Evolutionary conservation across 371 early-diverging fungal species (phyloP).

Genomic region (Circinella umbellata): DNA sequence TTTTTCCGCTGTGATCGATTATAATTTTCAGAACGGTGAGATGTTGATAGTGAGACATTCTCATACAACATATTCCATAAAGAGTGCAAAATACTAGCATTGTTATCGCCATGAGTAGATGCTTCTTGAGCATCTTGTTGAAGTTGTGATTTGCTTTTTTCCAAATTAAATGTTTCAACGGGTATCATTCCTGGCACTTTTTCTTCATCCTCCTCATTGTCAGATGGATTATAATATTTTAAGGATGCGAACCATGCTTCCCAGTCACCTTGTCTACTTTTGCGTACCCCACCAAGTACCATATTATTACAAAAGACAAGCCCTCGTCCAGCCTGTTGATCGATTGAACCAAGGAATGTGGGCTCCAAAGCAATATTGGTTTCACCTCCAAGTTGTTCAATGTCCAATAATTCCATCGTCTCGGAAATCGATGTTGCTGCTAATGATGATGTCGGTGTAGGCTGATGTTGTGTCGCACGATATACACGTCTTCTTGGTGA

Average conservation of each 20-base stretch:
- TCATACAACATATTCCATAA: not conserved
- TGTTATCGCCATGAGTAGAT: not conserved
- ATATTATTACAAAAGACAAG: constrained; percentile 42
- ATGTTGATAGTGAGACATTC: not conserved
- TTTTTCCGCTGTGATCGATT: not conserved
- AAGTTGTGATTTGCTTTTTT: constrained; percentile 1
- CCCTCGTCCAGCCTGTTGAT: constrained; percentile 33
- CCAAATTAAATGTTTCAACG: constrained; percentile 31
- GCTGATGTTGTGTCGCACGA: not conserved
- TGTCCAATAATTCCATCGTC: constrained; percentile 30
- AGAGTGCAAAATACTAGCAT: not conserved
- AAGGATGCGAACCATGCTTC: constrained; percentile 47
- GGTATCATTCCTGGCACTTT: constrained; percentile 16
- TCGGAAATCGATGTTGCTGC: not conserved
- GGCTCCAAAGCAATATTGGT: constrained; percentile 24
- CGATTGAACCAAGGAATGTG: constrained; percentile 36
- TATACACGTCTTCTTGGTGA: not conserved
- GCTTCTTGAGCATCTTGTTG: not conserved
- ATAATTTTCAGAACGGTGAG: not conserved
- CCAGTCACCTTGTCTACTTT: constrained; percentile 27
- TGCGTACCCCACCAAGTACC: constrained; percentile 43
- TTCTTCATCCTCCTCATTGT: not conserved
- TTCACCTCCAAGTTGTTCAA: constrained; percentile 34
- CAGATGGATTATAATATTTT: constrained; percentile 32
- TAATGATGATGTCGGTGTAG: not conserved